Percentiles rank a stretch among this genome's conserved stretches.
phyloP scores from a whole-genome alignment of 805 yeast genomes.

The Metschnikowia anglica region DNA sequence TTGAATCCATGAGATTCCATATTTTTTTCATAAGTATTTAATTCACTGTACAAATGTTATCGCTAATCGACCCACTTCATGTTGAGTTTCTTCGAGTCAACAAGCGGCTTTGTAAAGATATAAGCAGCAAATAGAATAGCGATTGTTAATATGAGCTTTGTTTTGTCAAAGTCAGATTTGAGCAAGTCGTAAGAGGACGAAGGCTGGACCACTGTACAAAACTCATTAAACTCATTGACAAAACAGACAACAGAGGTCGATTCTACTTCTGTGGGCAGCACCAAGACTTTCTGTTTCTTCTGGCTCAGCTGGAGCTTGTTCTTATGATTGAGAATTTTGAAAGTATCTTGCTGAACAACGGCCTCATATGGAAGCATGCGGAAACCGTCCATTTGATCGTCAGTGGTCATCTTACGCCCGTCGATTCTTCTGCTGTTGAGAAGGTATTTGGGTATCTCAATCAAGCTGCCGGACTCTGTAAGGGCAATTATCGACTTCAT shows the following conservation, averaged over 20 bases:
- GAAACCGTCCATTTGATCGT: conserved; percentile 56
- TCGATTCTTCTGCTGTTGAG: conserved; percentile 69
- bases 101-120: conserved; percentile 56
- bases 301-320: conserved; percentile 25
- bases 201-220: conserved; percentile 76
- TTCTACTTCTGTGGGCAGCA: conserved; percentile 64
- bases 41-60: background rate
- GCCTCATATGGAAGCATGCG: conserved; percentile 67
- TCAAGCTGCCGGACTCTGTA: conserved; percentile 59
- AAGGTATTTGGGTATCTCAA: conserved; percentile 66
- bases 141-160: conserved; percentile 61
- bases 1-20: too few species aligned
- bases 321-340: conserved; percentile 38
- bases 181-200: conserved; percentile 81
- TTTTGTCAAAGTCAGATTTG: conserved; percentile 63
- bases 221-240: conserved; percentile 60
- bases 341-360: conserved; percentile 40
- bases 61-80: conserved; percentile 47
- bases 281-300: conserved; percentile 23
- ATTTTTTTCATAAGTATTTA: too few species aligned
- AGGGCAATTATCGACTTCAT: conserved; percentile 61
- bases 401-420: conserved; percentile 49
- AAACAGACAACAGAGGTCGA: conserved; percentile 74
- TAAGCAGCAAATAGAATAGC: conserved; percentile 47
- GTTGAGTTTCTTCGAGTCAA: conserved; percentile 51